Percentiles rank a stretch among this genome's conserved stretches.
Conservation (phyloP, 257 asterid genomes). For the Plantago elongata region DNA sequence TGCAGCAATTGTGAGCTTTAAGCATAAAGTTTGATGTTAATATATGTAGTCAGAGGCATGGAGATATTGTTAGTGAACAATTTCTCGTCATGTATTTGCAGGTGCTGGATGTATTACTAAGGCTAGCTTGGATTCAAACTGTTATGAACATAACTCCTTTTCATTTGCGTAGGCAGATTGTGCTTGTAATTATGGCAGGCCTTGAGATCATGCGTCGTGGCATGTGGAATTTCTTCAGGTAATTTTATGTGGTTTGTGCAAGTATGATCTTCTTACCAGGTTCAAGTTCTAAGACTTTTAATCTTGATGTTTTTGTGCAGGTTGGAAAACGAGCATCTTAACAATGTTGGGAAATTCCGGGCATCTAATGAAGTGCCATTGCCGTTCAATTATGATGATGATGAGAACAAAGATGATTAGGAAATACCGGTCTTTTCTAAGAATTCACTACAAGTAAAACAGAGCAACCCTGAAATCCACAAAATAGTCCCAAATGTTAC, state of each 20-base stretch:
- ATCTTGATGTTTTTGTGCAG: slow-evolving; percentile 20
- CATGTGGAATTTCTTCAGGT: slow-evolving; percentile 69
- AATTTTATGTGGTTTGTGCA: background rate
- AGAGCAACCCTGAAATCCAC: no score
- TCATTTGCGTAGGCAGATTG: slow-evolving; percentile 38
- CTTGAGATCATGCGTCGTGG: slow-evolving; percentile 69
- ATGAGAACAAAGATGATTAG: slow-evolving; percentile 41
- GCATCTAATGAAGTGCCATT: slow-evolving; percentile 70
- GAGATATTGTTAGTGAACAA: background rate
- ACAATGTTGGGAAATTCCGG: slow-evolving; percentile 63
- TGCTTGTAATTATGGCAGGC: slow-evolving; percentile 38
- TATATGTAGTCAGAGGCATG: no score
- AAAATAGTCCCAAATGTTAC: no score
- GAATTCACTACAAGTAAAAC: no score
- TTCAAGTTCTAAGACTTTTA: background rate
- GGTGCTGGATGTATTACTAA: slow-evolving; percentile 46
- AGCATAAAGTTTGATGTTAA: background rate
- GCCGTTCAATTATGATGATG: slow-evolving; percentile 50
- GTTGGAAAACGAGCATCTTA: slow-evolving; percentile 71
- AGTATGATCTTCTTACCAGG: background rate
- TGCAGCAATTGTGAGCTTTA: slow-evolving; percentile 47
- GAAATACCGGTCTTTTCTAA: background rate
- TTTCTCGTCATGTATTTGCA: slow-evolving; percentile 13
- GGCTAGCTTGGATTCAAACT: slow-evolving; percentile 72
- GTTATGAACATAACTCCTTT: slow-evolving; percentile 38